Conservation (phyloP, 257 asterid genomes). For the Nicotiana otophora region DNA sequence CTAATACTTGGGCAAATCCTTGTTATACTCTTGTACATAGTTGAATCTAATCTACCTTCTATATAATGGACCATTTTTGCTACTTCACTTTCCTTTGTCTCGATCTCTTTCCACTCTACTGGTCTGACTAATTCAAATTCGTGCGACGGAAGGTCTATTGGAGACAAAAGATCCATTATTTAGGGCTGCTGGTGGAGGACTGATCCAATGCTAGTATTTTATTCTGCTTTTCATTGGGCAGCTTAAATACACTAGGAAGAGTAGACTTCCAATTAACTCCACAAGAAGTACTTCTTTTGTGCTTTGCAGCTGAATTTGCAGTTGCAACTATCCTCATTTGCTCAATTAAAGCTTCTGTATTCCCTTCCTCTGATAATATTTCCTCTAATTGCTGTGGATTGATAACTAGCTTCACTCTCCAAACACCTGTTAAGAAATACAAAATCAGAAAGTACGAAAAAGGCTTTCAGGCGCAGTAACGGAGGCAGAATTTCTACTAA, state of each 20-base stretch:
- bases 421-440: slow-evolving; percentile 26
- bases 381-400: slow-evolving; percentile 39
- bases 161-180: background rate
- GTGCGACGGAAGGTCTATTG: too few relatives aligned
- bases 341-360: slow-evolving; percentile 62
- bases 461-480: too few relatives aligned
- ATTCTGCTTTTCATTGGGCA: slow-evolving; percentile 1
- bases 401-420: slow-evolving; percentile 67
- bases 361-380: slow-evolving; percentile 52
- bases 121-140: background rate
- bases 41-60: background rate
- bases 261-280: slow-evolving; percentile 28
- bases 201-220: slow-evolving; percentile 7
- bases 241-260: slow-evolving; percentile 18
- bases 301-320: slow-evolving; percentile 18
- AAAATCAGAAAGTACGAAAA: background rate
- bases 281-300: slow-evolving; percentile 20
- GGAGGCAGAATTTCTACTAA: too few relatives aligned
- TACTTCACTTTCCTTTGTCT: background rate
- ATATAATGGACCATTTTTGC: background rate
- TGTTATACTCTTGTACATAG: background rate
- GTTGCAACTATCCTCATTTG: slow-evolving; percentile 63
- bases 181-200: slow-evolving; percentile 8
- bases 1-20: background rate
- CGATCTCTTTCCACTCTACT: too few relatives aligned